Percentiles rank a stretch among this genome's conserved stretches.
phyloP scores from a whole-genome alignment of 495 filamentous ascomycete genomes.

The Podospora appendiculata region DNA sequence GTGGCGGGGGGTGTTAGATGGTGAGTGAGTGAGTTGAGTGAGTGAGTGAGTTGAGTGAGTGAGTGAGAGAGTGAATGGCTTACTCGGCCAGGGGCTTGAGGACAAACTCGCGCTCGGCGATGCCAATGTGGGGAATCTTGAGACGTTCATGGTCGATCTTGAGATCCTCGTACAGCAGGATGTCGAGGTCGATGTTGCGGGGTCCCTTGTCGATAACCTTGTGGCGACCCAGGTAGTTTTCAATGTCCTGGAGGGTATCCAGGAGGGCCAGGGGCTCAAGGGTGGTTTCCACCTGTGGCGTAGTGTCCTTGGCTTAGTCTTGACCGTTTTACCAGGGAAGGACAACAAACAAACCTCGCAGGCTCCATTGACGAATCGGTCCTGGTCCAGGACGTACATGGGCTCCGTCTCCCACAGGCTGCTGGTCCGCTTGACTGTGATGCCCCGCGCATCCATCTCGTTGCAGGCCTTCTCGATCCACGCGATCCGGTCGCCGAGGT shows the following conservation, averaged over 20 bases:
- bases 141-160: conserved; percentile 60
- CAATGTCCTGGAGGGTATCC: conserved; percentile 73
- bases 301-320: too few relatives aligned
- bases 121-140: conserved; percentile 74
- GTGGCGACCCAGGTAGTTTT: conserved; percentile 65
- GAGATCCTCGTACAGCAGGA: conserved; percentile 75
- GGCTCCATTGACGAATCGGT: conserved; percentile 82
- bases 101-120: conserved; percentile 90
- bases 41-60: neutral
- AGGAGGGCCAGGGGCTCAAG: conserved; percentile 68
- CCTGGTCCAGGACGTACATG: conserved; percentile 92
- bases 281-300: conserved; percentile 84
- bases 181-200: conserved; percentile 88
- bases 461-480: conserved; percentile 77
- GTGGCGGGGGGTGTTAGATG: conserved; percentile 1
- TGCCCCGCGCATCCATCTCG: conserved; percentile 61
- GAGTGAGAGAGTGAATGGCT: conserved; percentile 16
- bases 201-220: conserved; percentile 92
- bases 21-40: neutral
- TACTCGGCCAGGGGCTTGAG: conserved; percentile 84
- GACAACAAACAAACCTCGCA: too few relatives aligned
- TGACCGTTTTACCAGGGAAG: conserved; percentile 50
- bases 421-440: conserved; percentile 74
- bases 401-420: conserved; percentile 88
- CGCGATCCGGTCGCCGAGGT: conserved; percentile 76